Percentiles rank a stretch among this genome's conserved stretches.
Evolutionary conservation across 2,329 filamentous ascomycete species (phyloP).

Genomic region (Talaromyces sp.): DNA sequence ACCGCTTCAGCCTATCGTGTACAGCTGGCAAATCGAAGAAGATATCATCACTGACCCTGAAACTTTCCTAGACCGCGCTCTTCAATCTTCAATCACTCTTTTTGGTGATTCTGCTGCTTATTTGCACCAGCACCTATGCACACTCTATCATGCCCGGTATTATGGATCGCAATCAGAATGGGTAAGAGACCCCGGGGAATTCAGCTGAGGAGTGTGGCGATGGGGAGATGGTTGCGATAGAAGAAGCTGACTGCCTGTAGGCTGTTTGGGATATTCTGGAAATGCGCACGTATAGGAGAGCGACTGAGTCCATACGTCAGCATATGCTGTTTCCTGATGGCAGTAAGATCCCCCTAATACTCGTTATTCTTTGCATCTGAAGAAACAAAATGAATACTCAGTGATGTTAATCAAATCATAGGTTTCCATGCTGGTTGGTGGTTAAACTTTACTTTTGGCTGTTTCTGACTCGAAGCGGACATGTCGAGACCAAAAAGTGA

Average conservation of each 20-base stretch:
- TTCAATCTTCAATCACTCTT: constrained; percentile 99
- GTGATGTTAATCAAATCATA: constrained; percentile 1
- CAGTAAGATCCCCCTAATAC: constrained; percentile 58
- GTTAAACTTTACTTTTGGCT: constrained; percentile 17
- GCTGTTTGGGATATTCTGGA: constrained; percentile 89
- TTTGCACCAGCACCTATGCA: constrained; percentile 93
- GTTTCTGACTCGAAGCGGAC: neutral
- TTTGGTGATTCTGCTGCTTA: constrained; percentile 88
- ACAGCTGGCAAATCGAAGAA: constrained; percentile 3
- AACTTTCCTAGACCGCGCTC: constrained; percentile 72
- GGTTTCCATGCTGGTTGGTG: constrained; percentile 41
- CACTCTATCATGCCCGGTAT: constrained; percentile 87
- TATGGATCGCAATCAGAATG: constrained; percentile 90
- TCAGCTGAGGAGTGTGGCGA: neutral
- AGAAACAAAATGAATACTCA: constrained; percentile 1
- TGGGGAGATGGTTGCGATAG: neutral
- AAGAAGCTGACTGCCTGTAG: constrained; percentile 44
- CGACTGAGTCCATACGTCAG: constrained; percentile 93
- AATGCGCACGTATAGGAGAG: constrained; percentile 89
- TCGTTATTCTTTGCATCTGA: neutral
- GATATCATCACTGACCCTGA: constrained; percentile 16
- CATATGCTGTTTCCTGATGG: constrained; percentile 91
- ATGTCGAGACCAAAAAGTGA: neutral
- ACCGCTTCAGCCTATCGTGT: constrained; percentile 2
- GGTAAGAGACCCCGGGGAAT: constrained; percentile 56